Percentiles rank a stretch among this genome's conserved stretches.
phyloP scores from a whole-genome alignment of 139 green algal genomes.

The Spirogloea muscicola region DNA sequence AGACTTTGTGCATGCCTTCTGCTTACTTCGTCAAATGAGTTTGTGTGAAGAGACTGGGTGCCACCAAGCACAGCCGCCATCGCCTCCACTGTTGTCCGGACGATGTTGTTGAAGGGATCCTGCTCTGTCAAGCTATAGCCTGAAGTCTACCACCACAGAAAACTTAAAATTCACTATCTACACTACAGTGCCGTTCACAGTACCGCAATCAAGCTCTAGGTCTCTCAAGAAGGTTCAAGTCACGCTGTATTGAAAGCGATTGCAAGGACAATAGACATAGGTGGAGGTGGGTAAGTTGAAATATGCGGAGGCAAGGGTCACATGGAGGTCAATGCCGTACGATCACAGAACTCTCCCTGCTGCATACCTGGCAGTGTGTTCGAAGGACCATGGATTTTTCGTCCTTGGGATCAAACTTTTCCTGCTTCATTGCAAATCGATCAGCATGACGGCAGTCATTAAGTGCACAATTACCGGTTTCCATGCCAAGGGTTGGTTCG shows the following conservation, averaged over 20 bases:
- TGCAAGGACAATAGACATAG: background rate
- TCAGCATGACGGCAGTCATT: background rate
- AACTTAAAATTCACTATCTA: background rate
- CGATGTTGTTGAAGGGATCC: constrained; percentile 47
- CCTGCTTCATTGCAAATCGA: too few species aligned
- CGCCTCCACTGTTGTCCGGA: constrained; percentile 45
- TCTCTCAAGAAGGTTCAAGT: background rate
- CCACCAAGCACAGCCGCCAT: constrained; percentile 66
- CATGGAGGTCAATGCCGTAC: background rate
- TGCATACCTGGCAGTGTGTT: constrained; percentile 62
- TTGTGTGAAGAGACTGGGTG: constrained; percentile 70
- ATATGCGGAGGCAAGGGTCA: background rate
- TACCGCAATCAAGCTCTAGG: background rate
- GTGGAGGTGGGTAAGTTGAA: background rate
- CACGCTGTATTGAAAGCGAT: background rate
- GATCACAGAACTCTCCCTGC: background rate
- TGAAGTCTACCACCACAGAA: constrained; percentile 7
- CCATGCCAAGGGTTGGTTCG: background rate
- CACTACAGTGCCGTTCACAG: background rate
- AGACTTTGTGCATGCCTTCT: background rate
- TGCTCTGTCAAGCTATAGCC: constrained; percentile 46
- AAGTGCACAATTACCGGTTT: too few species aligned
- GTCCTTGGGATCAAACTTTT: constrained; percentile 50
- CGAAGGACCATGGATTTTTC: constrained; percentile 58
- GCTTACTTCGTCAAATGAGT: constrained; percentile 64